Conservation (phyloP, 441 rosid genomes). For the Theobroma grandiflorum region DNA sequence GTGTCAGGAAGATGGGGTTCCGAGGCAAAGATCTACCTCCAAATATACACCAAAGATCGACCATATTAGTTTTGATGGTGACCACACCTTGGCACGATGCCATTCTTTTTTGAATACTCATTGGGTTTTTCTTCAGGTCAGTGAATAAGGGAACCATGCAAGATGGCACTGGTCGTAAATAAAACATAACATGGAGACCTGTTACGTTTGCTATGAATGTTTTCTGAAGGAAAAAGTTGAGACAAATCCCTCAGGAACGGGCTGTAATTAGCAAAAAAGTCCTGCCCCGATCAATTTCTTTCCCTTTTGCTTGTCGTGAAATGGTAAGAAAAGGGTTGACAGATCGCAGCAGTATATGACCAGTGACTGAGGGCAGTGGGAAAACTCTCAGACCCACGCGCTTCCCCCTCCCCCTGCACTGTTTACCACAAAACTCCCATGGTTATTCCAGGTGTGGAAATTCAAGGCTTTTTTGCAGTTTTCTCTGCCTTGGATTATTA, state of each 20-base stretch:
- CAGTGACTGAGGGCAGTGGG: not conserved
- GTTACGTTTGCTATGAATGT: not conserved
- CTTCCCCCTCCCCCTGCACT: not conserved
- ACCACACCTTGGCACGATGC: constrained; percentile 13
- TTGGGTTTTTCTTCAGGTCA: not conserved
- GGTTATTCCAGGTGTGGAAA: not conserved
- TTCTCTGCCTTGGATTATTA: not conserved
- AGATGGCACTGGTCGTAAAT: not conserved
- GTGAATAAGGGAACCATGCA: not conserved
- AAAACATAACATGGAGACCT: not conserved
- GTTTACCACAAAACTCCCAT: too few relatives aligned
- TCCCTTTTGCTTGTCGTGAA: constrained; percentile 16
- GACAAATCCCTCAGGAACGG: not conserved
- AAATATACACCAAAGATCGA: constrained; percentile 20
- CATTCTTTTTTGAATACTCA: not conserved
- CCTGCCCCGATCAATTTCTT: constrained; percentile 4
- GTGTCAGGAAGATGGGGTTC: constrained; percentile 12
- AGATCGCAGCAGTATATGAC: not conserved
- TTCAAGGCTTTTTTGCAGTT: constrained; percentile 3
- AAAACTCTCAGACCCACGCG: not conserved
- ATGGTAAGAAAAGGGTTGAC: constrained; percentile 22
- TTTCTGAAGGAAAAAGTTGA: not conserved
- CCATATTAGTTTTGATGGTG: constrained; percentile 24
- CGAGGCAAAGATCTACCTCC: constrained; percentile 7
- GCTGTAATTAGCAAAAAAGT: constrained; percentile 13